These are phyloP conservation scores for Trichoderma polysporum DNA, from an alignment of 2,329 filamentous ascomycete species.

Conservation along the genomic window DNA sequence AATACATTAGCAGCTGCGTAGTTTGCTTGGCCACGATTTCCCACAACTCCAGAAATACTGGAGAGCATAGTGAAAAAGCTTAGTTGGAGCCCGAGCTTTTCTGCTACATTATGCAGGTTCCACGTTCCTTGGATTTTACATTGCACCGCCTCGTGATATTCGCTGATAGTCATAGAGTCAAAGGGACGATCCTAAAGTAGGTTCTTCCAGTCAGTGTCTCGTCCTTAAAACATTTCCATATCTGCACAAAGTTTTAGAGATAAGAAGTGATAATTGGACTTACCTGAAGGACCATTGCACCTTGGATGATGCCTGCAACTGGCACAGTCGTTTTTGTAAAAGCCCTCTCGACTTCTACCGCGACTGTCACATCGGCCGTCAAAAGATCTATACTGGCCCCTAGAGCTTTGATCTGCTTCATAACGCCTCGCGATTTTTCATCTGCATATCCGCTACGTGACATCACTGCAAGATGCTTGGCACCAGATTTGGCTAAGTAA, in stretches of 20 bases:
- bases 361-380: slow-evolving; percentile 24
- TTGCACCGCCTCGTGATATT: slow-evolving; percentile 27
- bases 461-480: slow-evolving; percentile 31
- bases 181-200: slow-evolving; percentile 21
- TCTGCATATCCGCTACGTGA: slow-evolving; percentile 34
- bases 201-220: neutral
- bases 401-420: neutral
- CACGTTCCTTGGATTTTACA: slow-evolving; percentile 34
- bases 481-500: slow-evolving; percentile 35
- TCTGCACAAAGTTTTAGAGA: too few species aligned
- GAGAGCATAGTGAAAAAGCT: slow-evolving; percentile 43
- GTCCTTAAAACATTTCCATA: too few species aligned
- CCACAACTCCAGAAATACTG: slow-evolving; percentile 37
- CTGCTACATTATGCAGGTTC: slow-evolving; percentile 29
- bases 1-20: slow-evolving; percentile 39
- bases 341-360: slow-evolving; percentile 22
- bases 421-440: slow-evolving; percentile 27
- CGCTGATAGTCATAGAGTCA: slow-evolving; percentile 21
- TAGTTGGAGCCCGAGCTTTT: slow-evolving; percentile 21
- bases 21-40: slow-evolving; percentile 39
- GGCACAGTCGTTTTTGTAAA: neutral
- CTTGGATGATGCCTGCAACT: slow-evolving; percentile 36
- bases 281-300: slow-evolving; percentile 34
- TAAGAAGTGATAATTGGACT: neutral
- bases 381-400: slow-evolving; percentile 13